Conservation (phyloP, 345 rosid genomes). For the Eucalyptus leucophloia region DNA sequence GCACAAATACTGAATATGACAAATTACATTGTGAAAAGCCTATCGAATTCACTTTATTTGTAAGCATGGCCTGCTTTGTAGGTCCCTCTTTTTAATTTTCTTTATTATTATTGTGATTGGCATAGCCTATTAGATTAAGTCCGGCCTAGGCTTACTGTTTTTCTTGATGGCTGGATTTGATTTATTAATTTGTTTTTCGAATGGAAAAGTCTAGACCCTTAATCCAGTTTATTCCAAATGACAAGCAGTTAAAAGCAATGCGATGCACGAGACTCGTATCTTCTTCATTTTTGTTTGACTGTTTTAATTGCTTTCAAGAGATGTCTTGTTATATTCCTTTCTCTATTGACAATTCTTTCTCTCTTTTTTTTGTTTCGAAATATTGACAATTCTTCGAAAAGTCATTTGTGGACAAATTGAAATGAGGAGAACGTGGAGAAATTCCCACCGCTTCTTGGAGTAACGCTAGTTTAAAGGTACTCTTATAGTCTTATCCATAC, state of each 20-base stretch:
- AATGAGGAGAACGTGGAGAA: neutral
- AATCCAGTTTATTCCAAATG: neutral
- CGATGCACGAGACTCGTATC: neutral
- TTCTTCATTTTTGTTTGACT: neutral
- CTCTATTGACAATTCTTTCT: neutral
- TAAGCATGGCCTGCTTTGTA: neutral
- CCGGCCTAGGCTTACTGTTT: too few relatives aligned
- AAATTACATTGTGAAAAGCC: neutral
- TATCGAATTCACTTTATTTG: neutral
- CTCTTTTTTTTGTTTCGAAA: neutral
- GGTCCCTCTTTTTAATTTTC: neutral
- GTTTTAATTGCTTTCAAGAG: neutral
- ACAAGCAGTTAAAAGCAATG: neutral
- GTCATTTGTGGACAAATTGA: neutral
- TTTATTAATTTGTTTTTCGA: neutral
- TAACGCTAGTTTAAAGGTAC: neutral
- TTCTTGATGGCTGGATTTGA: neutral
- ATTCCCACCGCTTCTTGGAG: neutral
- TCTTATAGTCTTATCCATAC: neutral
- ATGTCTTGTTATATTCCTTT: neutral
- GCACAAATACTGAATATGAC: fast-evolving
- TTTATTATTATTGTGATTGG: neutral
- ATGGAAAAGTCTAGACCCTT: neutral
- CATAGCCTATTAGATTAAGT: neutral
- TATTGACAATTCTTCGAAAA: too few relatives aligned